phyloP scores from a whole-genome alignment of 495 filamentous ascomycete species.

The Xylaria castorea region DNA sequence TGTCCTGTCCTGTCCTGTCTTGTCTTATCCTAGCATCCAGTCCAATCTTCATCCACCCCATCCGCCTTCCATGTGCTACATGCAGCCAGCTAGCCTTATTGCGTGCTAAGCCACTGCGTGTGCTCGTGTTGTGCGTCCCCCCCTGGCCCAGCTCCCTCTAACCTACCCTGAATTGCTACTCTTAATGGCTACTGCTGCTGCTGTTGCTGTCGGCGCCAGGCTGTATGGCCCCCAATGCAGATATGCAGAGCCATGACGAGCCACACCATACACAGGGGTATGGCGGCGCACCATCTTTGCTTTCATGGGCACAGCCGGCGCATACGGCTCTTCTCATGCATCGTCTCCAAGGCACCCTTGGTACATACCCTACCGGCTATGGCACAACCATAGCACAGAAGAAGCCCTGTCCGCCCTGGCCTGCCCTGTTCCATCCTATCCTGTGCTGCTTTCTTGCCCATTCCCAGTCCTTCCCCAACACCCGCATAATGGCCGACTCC shows the following conservation, averaged over 20 bases:
- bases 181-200: not conserved
- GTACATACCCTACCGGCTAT: slow-evolving; percentile 18
- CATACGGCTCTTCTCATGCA: slow-evolving; percentile 24
- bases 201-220: slow-evolving; percentile 1
- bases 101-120: slow-evolving; percentile 6
- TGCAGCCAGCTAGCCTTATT: slow-evolving; percentile 25
- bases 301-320: slow-evolving; percentile 15
- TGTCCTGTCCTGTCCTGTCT: not conserved
- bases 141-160: slow-evolving; percentile 2
- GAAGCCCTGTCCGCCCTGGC: slow-evolving; percentile 16
- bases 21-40: slow-evolving; percentile 9
- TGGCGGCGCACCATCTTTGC: slow-evolving; percentile 10
- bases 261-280: slow-evolving; percentile 21
- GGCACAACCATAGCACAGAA: slow-evolving; percentile 13
- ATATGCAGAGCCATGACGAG: slow-evolving; percentile 22
- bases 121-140: slow-evolving; percentile 15
- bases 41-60: not conserved
- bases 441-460: slow-evolving; percentile 13
- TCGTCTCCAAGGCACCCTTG: slow-evolving; percentile 21
- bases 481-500: slow-evolving; percentile 27
- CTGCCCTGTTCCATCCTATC: slow-evolving; percentile 16
- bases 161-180: not conserved
- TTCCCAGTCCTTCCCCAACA: slow-evolving; percentile 20
- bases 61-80: slow-evolving; percentile 21
- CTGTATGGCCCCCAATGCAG: slow-evolving; percentile 23